phyloP scores from a whole-genome alignment of 225 moss, liverwort and hornwort species.

The Marchantia paleacea region DNA sequence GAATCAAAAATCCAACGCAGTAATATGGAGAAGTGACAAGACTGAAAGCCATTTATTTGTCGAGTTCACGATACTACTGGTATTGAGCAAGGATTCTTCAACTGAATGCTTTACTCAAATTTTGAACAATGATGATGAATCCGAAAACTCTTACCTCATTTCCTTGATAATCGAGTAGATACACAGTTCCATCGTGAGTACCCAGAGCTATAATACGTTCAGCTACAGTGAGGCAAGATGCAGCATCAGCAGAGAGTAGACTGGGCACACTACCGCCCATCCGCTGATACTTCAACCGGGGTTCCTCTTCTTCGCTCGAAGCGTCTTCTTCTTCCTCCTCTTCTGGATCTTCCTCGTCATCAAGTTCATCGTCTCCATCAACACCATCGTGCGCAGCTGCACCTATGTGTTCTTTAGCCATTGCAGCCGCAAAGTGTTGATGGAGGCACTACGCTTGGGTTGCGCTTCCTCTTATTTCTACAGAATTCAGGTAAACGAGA shows the following conservation, averaged over 20 bases:
- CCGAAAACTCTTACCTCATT: constrained; percentile 58
- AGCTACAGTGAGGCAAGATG: constrained; percentile 81
- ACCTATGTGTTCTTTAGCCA: constrained; percentile 18
- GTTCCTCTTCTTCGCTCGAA: constrained; percentile 79
- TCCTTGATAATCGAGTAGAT: constrained; percentile 91
- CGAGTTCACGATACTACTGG: no score
- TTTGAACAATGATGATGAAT: no score
- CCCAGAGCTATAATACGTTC: constrained; percentile 95
- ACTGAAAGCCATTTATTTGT: no score
- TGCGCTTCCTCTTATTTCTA: not conserved
- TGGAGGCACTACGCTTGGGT: not conserved
- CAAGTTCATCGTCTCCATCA: constrained; percentile 81
- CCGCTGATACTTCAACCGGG: constrained; percentile 84
- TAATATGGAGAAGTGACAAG: no score
- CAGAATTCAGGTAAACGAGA: not conserved
- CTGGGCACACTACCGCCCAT: constrained; percentile 78
- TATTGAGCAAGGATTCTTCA: no score
- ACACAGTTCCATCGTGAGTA: constrained; percentile 83
- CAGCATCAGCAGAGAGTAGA: constrained; percentile 74
- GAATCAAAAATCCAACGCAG: no score
- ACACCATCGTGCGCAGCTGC: constrained; percentile 58
- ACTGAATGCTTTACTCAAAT: no score
- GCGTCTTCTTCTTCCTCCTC: constrained; percentile 66
- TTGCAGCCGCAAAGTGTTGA: not conserved
- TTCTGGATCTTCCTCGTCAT: constrained; percentile 49